Percentiles rank a stretch among this genome's conserved stretches.
Conservation (phyloP, 495 filamentous ascomycete genomes). For the Neurospora sp. region DNA sequence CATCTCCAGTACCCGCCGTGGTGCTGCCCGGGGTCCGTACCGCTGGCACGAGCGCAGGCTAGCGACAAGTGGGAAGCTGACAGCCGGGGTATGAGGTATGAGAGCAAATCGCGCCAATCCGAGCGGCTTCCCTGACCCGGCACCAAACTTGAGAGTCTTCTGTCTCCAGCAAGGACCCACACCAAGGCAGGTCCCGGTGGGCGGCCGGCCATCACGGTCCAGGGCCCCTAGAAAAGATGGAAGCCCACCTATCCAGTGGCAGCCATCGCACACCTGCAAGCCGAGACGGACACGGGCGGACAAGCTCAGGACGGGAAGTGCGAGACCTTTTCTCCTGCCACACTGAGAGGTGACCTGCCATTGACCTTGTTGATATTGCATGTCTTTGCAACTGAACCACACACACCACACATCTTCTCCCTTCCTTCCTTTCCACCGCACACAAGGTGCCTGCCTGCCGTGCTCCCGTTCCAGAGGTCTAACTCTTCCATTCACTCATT, state of each 20-base stretch:
- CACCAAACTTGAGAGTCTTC: neutral
- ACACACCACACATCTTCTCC: neutral
- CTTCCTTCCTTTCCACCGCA: neutral
- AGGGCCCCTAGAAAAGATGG: neutral
- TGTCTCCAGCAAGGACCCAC: neutral
- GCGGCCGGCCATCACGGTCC: neutral
- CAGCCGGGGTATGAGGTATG: neutral
- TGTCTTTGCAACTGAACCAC: neutral
- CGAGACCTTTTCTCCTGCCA: neutral
- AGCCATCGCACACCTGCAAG: neutral
- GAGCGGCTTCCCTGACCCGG: neutral
- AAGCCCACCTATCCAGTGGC: neutral
- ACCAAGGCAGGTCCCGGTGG: neutral
- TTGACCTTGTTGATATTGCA: neutral
- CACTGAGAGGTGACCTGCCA: neutral
- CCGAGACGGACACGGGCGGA: neutral
- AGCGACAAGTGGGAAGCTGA: neutral
- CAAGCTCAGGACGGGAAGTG: neutral
- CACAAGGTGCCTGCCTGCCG: neutral
- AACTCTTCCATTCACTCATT: neutral
- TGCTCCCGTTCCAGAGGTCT: neutral
- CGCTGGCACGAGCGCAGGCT: neutral
- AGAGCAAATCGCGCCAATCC: neutral
- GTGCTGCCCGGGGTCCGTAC: neutral
- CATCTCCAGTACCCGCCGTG: neutral